Base-by-base conservation (phyloP, 208 protist species). In the Acanthamoeba sp. region DNA sequence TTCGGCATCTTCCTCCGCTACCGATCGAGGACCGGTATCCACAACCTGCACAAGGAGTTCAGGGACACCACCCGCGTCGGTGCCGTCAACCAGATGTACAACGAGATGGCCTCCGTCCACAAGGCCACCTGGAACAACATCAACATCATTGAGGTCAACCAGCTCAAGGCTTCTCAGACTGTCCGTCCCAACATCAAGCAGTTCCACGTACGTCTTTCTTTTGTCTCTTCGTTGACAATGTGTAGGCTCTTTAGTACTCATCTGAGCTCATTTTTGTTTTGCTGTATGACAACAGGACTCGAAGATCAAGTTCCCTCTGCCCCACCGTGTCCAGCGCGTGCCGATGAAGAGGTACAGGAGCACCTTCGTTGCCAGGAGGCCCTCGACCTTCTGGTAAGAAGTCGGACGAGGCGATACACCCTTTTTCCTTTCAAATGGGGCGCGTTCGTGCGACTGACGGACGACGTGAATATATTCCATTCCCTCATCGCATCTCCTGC, bases 21-120 rank as follows among this genome's bases (percentile, higher is more conserved):
- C 98, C 99, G 99, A 97, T 99, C 98, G 91, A 98, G 99, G 94
- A 98, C 97, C 95, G 99, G 99, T 93, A 99, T 99, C 94, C 99
- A 99, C 95, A 99, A 99, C 98, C 99, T 99, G 98, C 99, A 99
- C 97, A 99, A 99, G 98, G 99, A 99, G 97, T 99, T 99, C 98
- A 98, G 99, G 95, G 99, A 99, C 88, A 97, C 98, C 36, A 98
- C 98, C 95, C 98, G 99, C 94, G 96, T 97, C 91, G 98, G 98
- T 82, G 99, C 99, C 94, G 98, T 99, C 88, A 97, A 98, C 80
- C 98, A 99, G 97, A 98, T 99, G 95, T 99, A 93, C 88, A 93
- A 66, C 48, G 88, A 93, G 42, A 93, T 93, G 88, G 88, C 88
- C n/a, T 71, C 88, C 88, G 42, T 45, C 59, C 88, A 93, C 88